phyloP scores from a whole-genome alignment of 306 rosid genomes.

The Oxytropis ochrocephala region DNA sequence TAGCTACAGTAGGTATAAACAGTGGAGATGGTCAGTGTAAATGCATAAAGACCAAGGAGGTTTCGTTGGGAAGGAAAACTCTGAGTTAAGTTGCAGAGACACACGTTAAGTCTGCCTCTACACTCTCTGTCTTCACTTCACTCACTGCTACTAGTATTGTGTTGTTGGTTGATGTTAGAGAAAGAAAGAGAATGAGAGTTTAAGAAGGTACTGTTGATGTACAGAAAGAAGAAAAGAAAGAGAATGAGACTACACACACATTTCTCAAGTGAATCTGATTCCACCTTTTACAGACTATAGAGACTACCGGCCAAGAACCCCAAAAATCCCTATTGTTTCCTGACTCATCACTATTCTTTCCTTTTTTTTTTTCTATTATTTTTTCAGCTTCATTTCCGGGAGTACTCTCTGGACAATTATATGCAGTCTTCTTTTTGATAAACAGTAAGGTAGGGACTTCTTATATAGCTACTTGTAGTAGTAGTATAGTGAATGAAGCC shows the following conservation, averaged over 20 bases:
- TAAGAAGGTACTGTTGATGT: constrained; percentile 14
- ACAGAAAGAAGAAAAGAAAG: constrained; percentile 3
- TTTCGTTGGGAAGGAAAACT: constrained; percentile 67
- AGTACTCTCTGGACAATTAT: constrained; percentile 31
- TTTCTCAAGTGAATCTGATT: constrained; percentile 11
- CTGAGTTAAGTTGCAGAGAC: constrained; percentile 40
- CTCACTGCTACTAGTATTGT: neutral
- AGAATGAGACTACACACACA: neutral
- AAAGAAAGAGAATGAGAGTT: neutral
- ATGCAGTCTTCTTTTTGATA: constrained; percentile 26
- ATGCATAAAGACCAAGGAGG: no score
- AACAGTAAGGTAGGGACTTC: constrained; percentile 25
- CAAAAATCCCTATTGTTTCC: constrained; percentile 35
- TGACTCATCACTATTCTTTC: constrained; percentile 1
- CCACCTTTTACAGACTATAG: constrained; percentile 24
- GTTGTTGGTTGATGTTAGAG: neutral
- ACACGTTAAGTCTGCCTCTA: constrained; percentile 53
- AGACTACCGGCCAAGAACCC: constrained; percentile 16
- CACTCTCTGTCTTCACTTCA: constrained; percentile 36
- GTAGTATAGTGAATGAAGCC: no score
- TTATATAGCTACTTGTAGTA: neutral
- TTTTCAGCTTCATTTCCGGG: constrained; percentile 40
- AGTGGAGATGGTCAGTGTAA: no score
- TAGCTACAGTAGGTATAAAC: no score
- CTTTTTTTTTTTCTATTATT: constrained; percentile 9